These are phyloP conservation scores for Xerocomus cyaneibrunnescens DNA, from an alignment of 1,284 basidiomycete species.

Conservation along the genomic window DNA sequence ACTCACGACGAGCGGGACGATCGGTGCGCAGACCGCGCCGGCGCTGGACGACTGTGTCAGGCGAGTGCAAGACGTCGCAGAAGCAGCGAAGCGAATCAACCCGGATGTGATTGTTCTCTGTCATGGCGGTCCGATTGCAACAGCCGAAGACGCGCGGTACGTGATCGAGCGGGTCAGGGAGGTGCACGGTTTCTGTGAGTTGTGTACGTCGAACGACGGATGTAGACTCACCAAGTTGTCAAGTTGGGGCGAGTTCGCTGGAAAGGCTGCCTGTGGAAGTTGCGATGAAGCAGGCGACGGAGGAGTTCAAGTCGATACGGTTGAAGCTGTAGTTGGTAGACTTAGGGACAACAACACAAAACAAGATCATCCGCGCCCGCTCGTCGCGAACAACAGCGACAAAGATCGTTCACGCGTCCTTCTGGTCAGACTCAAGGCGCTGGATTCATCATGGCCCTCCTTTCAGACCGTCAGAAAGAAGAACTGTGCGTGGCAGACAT, in stretches of 20 bases:
- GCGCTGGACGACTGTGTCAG: slow-evolving; percentile 28
- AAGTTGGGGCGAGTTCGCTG: slow-evolving; percentile 32
- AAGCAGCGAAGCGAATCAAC: slow-evolving; percentile 21
- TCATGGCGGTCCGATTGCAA: slow-evolving; percentile 32
- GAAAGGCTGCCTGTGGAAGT: slow-evolving; percentile 30
- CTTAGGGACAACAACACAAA: slow-evolving; percentile 36
- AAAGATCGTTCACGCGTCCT: slow-evolving; percentile 13
- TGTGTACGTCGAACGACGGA: not conserved
- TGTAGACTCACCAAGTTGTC: not conserved
- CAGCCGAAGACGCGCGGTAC: slow-evolving; percentile 23
- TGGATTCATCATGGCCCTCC: slow-evolving; percentile 44
- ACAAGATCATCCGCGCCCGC: slow-evolving; percentile 30
- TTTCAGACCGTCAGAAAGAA: slow-evolving; percentile 80
- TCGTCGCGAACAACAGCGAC: slow-evolving; percentile 10
- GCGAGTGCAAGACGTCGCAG: slow-evolving; percentile 20
- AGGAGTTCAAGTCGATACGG: slow-evolving; percentile 27
- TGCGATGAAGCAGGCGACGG: slow-evolving; percentile 19
- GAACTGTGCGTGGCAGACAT: slow-evolving; percentile 62
- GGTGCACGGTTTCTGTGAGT: slow-evolving; percentile 32
- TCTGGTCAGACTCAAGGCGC: too few species aligned
- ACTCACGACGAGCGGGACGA: slow-evolving; percentile 29
- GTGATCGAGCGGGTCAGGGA: slow-evolving; percentile 24
- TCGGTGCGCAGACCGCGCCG: slow-evolving; percentile 29
- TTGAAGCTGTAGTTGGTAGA: not conserved
- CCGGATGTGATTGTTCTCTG: slow-evolving; percentile 28